Conservation (phyloP, 768 basidiomycete genomes). For the Coprinopsis marcescibilis region DNA sequence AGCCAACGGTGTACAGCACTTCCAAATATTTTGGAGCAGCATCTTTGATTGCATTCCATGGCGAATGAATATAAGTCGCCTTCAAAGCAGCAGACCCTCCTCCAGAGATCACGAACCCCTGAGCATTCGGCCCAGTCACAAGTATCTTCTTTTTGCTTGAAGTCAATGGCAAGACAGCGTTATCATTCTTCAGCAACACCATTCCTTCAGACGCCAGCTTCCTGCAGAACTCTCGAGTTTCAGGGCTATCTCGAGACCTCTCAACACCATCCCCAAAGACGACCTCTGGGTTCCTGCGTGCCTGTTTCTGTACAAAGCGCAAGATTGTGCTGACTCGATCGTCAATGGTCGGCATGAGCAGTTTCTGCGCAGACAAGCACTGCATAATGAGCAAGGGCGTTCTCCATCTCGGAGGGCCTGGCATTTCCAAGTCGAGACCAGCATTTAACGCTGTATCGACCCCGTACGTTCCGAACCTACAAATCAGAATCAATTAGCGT, state of each 20-base stretch:
- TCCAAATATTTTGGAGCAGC: slow-evolving; percentile 44
- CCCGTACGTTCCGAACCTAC: slow-evolving; percentile 68
- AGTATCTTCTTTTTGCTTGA: slow-evolving; percentile 42
- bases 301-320: slow-evolving; percentile 52
- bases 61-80: slow-evolving; percentile 57
- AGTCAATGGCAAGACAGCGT: slow-evolving; percentile 48
- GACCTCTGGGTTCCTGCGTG: slow-evolving; percentile 48
- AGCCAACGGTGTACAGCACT: slow-evolving; percentile 55
- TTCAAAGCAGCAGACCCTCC: slow-evolving; percentile 77
- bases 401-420: slow-evolving; percentile 68
- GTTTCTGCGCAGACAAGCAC: slow-evolving; percentile 39
- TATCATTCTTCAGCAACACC: slow-evolving; percentile 62
- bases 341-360: slow-evolving; percentile 39
- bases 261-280: slow-evolving; percentile 60
- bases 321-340: slow-evolving; percentile 47
- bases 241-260: slow-evolving; percentile 47
- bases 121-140: slow-evolving; percentile 66
- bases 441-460: slow-evolving; percentile 66
- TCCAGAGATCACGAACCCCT: slow-evolving; percentile 60
- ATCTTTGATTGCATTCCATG: slow-evolving; percentile 53
- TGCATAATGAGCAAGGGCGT: slow-evolving; percentile 35
- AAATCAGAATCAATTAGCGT: slow-evolving; percentile 3
- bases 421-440: slow-evolving; percentile 76
- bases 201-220: slow-evolving; percentile 55
- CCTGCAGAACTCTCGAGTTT: slow-evolving; percentile 47